phyloP scores from a whole-genome alignment of 2,329 filamentous ascomycete species.

The Venturia effusa region DNA sequence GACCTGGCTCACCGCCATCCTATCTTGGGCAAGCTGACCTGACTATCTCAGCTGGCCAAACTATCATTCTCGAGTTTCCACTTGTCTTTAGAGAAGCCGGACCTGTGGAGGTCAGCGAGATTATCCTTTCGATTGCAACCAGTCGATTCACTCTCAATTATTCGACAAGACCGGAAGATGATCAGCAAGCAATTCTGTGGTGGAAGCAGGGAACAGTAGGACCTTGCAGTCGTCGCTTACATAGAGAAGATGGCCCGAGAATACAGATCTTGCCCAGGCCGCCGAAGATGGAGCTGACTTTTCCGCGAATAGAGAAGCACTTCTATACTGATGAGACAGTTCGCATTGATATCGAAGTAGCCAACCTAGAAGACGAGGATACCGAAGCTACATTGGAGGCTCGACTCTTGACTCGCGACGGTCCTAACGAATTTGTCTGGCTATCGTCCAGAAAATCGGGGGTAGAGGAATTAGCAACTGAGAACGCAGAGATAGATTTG shows the following conservation, averaged over 20 bases:
- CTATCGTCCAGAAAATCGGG: not conserved
- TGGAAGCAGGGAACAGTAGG: conserved; percentile 21
- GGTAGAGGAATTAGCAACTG: not conserved
- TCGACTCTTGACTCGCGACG: conserved; percentile 49
- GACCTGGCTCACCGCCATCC: not conserved
- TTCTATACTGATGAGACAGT: conserved; percentile 82
- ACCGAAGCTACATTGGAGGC: conserved; percentile 62
- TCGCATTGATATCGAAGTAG: conserved; percentile 54
- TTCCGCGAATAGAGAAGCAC: conserved; percentile 52
- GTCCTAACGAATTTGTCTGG: conserved; percentile 4
- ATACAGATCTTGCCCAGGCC: conserved; percentile 65
- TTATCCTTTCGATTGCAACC: conserved; percentile 52
- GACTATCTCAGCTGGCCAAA: conserved; percentile 54
- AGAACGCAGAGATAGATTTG: conserved; percentile 13
- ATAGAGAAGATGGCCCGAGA: conserved; percentile 29
- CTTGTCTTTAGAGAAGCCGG: conserved; percentile 72
- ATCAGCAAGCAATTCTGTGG: conserved; percentile 20
- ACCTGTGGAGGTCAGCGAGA: conserved; percentile 55
- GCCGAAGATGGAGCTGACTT: conserved; percentile 73
- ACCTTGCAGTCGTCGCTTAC: conserved; percentile 26
- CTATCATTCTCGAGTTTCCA: conserved; percentile 58
- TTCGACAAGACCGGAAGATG: conserved; percentile 38
- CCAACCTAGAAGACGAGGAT: conserved; percentile 75
- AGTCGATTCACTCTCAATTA: conserved; percentile 59
- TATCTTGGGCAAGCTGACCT: conserved; percentile 42